A percentile compares a stretch with the other conserved stretches of the same genome.
phyloP scores from a whole-genome alignment of 345 rosid genomes.

The Crucihimalaya himalaica region DNA sequence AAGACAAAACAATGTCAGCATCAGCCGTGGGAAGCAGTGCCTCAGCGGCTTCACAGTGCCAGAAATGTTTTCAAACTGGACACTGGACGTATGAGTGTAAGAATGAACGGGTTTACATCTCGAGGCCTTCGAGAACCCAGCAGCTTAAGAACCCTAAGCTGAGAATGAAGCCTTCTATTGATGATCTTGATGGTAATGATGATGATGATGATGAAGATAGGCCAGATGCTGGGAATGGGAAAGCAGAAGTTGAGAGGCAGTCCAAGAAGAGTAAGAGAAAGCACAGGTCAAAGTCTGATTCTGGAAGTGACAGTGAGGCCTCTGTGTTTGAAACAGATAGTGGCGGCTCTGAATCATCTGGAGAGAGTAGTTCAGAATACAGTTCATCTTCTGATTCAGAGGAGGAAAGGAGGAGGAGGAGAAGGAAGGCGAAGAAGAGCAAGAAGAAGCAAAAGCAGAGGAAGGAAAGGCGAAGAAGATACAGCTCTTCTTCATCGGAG shows the following conservation, averaged over 20 bases:
- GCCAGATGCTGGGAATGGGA: slow-evolving; percentile 27
- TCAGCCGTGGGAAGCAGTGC: slow-evolving; percentile 46
- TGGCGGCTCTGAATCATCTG: slow-evolving; percentile 61
- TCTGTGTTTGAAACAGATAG: slow-evolving; percentile 88
- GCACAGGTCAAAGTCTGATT: slow-evolving; percentile 61
- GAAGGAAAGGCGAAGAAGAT: slow-evolving; percentile 54
- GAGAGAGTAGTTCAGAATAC: slow-evolving; percentile 61
- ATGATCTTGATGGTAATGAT: slow-evolving; percentile 43
- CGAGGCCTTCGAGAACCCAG: slow-evolving; percentile 91
- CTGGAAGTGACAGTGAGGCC: slow-evolving; percentile 82
- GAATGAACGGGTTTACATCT: slow-evolving; percentile 88
- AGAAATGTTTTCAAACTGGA: slow-evolving; percentile 87
- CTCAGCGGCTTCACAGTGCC: slow-evolving; percentile 61
- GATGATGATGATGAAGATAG: slow-evolving; percentile 44
- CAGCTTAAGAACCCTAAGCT: slow-evolving; percentile 89
- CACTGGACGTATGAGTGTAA: slow-evolving; percentile 98
- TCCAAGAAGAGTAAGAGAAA: slow-evolving; percentile 89
- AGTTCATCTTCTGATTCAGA: slow-evolving; percentile 80
- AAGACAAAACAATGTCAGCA: slow-evolving; percentile 61
- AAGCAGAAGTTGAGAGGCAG: slow-evolving; percentile 46
- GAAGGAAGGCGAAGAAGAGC: slow-evolving; percentile 72
- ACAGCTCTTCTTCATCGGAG: slow-evolving; percentile 77
- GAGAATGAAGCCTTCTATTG: slow-evolving; percentile 56
- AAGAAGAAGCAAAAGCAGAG: slow-evolving; percentile 59
- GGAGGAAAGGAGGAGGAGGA: slow-evolving; percentile 60